Evolutionary conservation across 83 land plant species (phyloP).

Genomic region (Thuja plicata): DNA sequence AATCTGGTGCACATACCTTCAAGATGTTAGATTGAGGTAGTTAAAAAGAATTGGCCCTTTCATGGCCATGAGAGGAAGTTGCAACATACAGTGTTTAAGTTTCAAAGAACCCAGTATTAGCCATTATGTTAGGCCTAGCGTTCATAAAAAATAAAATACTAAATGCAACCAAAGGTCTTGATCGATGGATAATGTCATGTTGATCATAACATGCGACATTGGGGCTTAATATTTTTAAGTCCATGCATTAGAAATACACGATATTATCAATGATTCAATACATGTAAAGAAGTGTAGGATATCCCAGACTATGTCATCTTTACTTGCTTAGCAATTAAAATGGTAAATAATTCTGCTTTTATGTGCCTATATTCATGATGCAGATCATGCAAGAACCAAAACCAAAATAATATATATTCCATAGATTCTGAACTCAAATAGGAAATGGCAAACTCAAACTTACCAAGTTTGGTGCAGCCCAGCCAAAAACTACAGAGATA

Average conservation of each 20-base stretch:
- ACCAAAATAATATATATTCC: neutral
- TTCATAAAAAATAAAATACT: neutral
- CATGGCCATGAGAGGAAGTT: neutral
- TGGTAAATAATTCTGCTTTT: neutral
- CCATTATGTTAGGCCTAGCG: neutral
- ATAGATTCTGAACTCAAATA: neutral
- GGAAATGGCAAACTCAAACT: constrained; percentile 11
- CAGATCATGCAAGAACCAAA: constrained; percentile 10
- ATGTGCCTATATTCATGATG: neutral
- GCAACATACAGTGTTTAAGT: neutral
- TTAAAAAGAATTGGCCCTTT: neutral
- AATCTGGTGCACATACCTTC: neutral
- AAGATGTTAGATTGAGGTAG: neutral
- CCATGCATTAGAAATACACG: neutral
- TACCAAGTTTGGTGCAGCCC: constrained; percentile 37
- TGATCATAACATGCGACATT: neutral
- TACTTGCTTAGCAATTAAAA: neutral
- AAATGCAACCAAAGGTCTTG: neutral
- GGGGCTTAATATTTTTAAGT: neutral
- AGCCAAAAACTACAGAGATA: constrained; percentile 6
- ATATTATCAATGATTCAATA: no score
- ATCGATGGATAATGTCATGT: neutral
- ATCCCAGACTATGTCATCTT: neutral
- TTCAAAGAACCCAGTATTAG: neutral
- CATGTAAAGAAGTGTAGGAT: neutral